Evolutionary conservation across 176 grass and related monocot species (phyloP), one percentile per base, ranked within the genome.

Genomic region (Avena eriantha): DNA sequence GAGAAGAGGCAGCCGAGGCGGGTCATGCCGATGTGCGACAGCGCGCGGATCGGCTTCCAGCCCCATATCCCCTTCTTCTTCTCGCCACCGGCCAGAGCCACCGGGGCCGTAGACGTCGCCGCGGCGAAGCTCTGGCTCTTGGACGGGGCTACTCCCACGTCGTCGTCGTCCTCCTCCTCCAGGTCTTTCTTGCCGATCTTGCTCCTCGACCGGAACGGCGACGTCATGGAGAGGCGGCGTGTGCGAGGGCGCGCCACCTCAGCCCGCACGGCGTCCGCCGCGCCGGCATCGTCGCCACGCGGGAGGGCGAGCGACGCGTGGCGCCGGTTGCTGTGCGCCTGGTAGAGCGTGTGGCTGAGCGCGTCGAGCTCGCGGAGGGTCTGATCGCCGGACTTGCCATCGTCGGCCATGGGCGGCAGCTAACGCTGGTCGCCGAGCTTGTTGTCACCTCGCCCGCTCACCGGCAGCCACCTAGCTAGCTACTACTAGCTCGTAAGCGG

Each of bases 1-100:
- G 97, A 96, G 85, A 99, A 96, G 67, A 99, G 91, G 76, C 97
- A 96, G 22, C 94, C 83, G 8, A 96, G 61, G 17, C 94, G 87
- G 9, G 91, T 91, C 94, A 92, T 99, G 10, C 92, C 69, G 55
- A 99, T 99, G 82, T 73, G 92, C 61, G 94, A 94, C 82, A 96
- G 66, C 23, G 85, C 90, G 36, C 94, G 92, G 34, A 99, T 91
- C 22, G 97, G 90, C 73, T 90, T 96, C 94, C 97, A 96, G 10
- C 79, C 79, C 90, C 93, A 87, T 80, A 98, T 88, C 67, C 97
- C 94, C 69, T 93, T 99, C 92, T 91, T 96, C 85, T 87, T 92
- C 23, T 68, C 76, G 1, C 29, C n/a, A 13, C 33, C 57, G 29
- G 64, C 29, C 14, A 66, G 24, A 17, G 64, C 6, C 15, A 18